Percentiles rank a stretch among this genome's conserved stretches.
Conservation (phyloP, 371 early-diverging fungal species). For the Paraphysoderma sedebokerense region DNA sequence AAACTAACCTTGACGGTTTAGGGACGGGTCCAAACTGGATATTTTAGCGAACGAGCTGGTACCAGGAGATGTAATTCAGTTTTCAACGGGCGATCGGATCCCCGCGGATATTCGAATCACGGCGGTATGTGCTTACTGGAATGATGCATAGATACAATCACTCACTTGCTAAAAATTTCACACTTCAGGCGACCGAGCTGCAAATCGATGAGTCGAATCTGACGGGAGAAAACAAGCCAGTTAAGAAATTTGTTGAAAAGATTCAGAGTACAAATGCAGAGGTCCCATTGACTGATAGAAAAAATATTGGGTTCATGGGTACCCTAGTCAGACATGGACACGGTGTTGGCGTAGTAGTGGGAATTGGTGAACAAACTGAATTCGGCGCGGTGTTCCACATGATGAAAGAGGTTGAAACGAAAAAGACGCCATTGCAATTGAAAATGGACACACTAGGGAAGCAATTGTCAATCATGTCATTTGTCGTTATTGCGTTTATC, state of each 20-base stretch:
- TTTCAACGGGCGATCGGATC: slow-evolving; percentile 70
- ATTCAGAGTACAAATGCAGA: slow-evolving; percentile 29
- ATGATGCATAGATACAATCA: background rate
- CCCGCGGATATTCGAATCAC: slow-evolving; percentile 69
- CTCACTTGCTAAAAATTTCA: background rate
- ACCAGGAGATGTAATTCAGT: slow-evolving; percentile 65
- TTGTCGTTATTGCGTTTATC: slow-evolving; percentile 74
- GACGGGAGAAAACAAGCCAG: slow-evolving; percentile 75
- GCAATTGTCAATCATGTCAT: slow-evolving; percentile 65
- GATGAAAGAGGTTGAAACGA: slow-evolving; percentile 67
- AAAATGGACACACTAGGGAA: slow-evolving; percentile 79
- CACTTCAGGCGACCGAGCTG: slow-evolving; percentile 40
- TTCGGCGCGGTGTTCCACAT: slow-evolving; percentile 67
- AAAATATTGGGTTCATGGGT: slow-evolving; percentile 78
- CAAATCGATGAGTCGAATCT: slow-evolving; percentile 75
- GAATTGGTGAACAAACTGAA: slow-evolving; percentile 70
- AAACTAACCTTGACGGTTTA: slow-evolving; percentile 6
- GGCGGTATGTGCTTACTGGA: slow-evolving; percentile 16
- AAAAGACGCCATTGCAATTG: slow-evolving; percentile 67
- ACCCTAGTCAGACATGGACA: slow-evolving; percentile 63
- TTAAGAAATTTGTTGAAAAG: slow-evolving; percentile 39
- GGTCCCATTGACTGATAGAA: slow-evolving; percentile 49
- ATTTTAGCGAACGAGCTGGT: slow-evolving; percentile 57
- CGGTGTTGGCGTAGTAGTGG: slow-evolving; percentile 66
- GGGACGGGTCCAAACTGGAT: slow-evolving; percentile 35